phyloP scores from a whole-genome alignment of 768 basidiomycete species.

The Lyophyllum semitale region DNA sequence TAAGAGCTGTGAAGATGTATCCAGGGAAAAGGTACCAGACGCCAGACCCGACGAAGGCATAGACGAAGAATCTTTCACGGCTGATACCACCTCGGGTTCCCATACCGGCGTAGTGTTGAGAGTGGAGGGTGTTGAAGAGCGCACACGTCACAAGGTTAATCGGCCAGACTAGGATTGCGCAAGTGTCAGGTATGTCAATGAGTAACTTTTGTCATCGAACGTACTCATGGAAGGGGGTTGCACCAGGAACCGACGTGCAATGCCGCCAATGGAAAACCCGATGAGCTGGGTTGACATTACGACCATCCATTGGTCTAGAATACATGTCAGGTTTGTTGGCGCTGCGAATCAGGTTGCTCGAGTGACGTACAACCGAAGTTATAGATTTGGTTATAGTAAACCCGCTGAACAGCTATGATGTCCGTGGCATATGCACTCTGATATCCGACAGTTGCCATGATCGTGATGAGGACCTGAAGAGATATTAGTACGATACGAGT shows the following conservation, averaged over 20 bases:
- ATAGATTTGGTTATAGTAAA: slow-evolving; percentile 69
- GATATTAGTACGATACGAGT: slow-evolving; percentile 26
- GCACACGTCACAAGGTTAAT: slow-evolving; percentile 72
- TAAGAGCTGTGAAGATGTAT: slow-evolving; percentile 68
- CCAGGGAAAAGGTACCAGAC: slow-evolving; percentile 74
- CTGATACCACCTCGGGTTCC: slow-evolving; percentile 66
- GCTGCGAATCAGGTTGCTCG: neutral
- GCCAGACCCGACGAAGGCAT: slow-evolving; percentile 56
- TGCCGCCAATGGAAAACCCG: slow-evolving; percentile 78
- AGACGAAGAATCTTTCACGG: slow-evolving; percentile 78
- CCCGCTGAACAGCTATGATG: slow-evolving; percentile 73
- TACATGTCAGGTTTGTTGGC: slow-evolving; percentile 2
- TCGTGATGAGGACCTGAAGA: slow-evolving; percentile 54
- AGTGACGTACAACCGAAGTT: slow-evolving; percentile 51
- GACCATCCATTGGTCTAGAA: slow-evolving; percentile 73
- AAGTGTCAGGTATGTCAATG: slow-evolving; percentile 22
- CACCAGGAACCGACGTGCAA: slow-evolving; percentile 77
- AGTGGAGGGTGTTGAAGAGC: slow-evolving; percentile 81
- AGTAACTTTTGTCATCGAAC: slow-evolving; percentile 18
- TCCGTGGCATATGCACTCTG: slow-evolving; percentile 74
- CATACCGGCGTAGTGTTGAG: slow-evolving; percentile 66
- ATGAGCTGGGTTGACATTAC: slow-evolving; percentile 78
- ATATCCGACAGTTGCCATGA: slow-evolving; percentile 43
- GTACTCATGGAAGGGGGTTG: slow-evolving; percentile 70
- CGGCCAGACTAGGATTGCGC: slow-evolving; percentile 68